phyloP scores from a whole-genome alignment of 352 stramenopile species.

The Pythium dissimile region DNA sequence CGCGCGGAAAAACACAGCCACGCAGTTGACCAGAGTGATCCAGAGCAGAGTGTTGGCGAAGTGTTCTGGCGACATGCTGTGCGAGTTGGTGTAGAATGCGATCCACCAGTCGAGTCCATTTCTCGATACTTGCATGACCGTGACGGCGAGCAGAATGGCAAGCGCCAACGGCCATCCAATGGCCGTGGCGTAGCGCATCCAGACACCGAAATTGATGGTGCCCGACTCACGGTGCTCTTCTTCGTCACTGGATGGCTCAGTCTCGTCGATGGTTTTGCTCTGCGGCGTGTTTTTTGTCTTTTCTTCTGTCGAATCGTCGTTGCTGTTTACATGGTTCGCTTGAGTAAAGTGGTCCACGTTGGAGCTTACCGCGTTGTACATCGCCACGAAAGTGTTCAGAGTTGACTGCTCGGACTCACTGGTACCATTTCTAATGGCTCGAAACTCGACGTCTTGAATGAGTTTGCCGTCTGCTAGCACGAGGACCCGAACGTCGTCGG shows the following conservation, averaged over 20 bases:
- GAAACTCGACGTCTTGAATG: conserved; percentile 39
- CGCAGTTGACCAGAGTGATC: conserved; percentile 69
- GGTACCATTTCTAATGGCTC: conserved; percentile 24
- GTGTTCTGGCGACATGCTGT: conserved; percentile 35
- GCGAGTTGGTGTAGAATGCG: conserved; percentile 68
- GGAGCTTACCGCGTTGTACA: no score
- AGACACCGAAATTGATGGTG: conserved; percentile 49
- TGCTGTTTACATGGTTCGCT: not conserved
- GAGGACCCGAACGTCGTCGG: conserved; percentile 34
- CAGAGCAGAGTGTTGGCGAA: conserved; percentile 62
- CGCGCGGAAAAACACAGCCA: conserved; percentile 64
- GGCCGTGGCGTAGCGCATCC: conserved; percentile 49
- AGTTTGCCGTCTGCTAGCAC: conserved; percentile 57
- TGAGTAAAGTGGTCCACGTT: not conserved
- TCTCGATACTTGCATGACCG: conserved; percentile 73
- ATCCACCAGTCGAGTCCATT: conserved; percentile 86
- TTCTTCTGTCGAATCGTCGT: not conserved
- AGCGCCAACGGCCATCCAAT: conserved; percentile 49
- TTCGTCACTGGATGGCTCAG: not conserved
- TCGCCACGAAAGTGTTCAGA: no score
- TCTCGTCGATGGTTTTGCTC: not conserved
- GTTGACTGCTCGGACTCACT: no score
- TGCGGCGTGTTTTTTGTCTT: not conserved
- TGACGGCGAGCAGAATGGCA: conserved; percentile 45
- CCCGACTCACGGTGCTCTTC: conserved; percentile 62